Evolutionary conservation across 495 filamentous ascomycete species (phyloP).

Genomic region (Paragyromitra xinjiangensis): DNA sequence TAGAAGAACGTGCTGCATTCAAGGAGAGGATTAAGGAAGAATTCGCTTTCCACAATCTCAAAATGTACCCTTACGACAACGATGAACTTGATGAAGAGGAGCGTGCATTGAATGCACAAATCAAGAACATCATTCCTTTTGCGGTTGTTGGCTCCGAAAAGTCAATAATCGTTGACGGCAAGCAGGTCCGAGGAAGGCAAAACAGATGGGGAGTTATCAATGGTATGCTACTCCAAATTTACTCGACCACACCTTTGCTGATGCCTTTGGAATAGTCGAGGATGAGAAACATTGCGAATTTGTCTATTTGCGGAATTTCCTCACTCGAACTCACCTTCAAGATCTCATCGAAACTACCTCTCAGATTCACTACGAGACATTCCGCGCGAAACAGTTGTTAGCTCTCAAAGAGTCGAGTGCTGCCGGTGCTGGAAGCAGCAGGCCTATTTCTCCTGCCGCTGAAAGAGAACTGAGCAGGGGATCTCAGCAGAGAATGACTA

Average conservation of each 20-base stretch:
- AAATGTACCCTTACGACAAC: slow-evolving; percentile 99
- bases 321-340: slow-evolving; percentile 97
- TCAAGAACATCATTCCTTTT: slow-evolving; percentile 98
- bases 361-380: slow-evolving; percentile 99
- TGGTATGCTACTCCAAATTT: slow-evolving; percentile 37
- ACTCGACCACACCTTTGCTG: neutral
- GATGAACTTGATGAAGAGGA: slow-evolving; percentile 98
- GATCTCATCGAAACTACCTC: slow-evolving; percentile 99
- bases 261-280: slow-evolving; percentile 69
- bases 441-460: slow-evolving; percentile 92
- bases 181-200: slow-evolving; percentile 96
- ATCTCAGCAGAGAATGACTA: slow-evolving; percentile 94
- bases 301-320: slow-evolving; percentile 95
- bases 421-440: slow-evolving; percentile 76
- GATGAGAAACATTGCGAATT: slow-evolving; percentile 99
- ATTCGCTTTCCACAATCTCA: slow-evolving; percentile 98
- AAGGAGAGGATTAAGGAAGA: slow-evolving; percentile 99
- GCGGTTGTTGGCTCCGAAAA: slow-evolving; percentile 98
- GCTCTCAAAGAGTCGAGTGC: slow-evolving; percentile 98
- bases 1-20: slow-evolving; percentile 94
- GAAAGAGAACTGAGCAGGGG: slow-evolving; percentile 95
- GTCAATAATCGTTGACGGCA: slow-evolving; percentile 95
- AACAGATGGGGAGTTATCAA: slow-evolving; percentile 99
- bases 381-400: slow-evolving; percentile 98
- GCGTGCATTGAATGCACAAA: slow-evolving; percentile 88